Evolutionary conservation across 2,329 filamentous ascomycete genomes (phyloP), one percentile per base, ranked within the genome.

Genomic region (Thelonectria blattea): DNA sequence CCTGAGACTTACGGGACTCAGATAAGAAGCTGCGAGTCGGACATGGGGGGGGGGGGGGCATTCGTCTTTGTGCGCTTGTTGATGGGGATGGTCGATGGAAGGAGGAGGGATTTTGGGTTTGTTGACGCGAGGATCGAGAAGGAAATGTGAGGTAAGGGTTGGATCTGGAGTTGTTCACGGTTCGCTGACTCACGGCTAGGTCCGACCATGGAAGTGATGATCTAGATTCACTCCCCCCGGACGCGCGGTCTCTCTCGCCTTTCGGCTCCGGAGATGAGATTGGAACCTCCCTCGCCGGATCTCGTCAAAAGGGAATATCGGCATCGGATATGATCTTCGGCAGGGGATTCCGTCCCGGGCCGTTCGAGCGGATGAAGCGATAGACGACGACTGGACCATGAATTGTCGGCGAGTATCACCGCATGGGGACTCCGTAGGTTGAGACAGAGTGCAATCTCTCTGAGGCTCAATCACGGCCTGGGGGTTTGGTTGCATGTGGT

Each of bases 71-170:
- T 57, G 48, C 22, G 8, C 50, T 52, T 64, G 46, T 37, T 37
- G 37, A 39, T 48, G 41, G 15, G 10, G 32, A 14, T 51, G 39
- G 15, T 42, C 8, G 41, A n/a, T n/a, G n/a, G n/a, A 51, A 43
- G 39, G 59, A 65, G 61, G 57, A 54, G 49, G 27, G 47, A 32
- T 50, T 58, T 59, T 64, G 56, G 34, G 34, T 39, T 62, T 63
- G 53, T 14, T 46, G 48, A 48, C 46, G 58, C 54, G 34, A 49
- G 61, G 53, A 50, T 60, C 56, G 56, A 60, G 53, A 57, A 54
- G 54, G 63, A 53, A 15, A 47, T 9, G 22, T 14, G 10, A 54
- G 46, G 20, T n/a, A 8, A 45, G 46, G 8, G 18, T 60, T 10
- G 9, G 11, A n/a, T n/a, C 11, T 18, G 20, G 1, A 7, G 12